Conservation (phyloP, 1,284 basidiomycete genomes). For the Hypsizygus ulmarius region DNA sequence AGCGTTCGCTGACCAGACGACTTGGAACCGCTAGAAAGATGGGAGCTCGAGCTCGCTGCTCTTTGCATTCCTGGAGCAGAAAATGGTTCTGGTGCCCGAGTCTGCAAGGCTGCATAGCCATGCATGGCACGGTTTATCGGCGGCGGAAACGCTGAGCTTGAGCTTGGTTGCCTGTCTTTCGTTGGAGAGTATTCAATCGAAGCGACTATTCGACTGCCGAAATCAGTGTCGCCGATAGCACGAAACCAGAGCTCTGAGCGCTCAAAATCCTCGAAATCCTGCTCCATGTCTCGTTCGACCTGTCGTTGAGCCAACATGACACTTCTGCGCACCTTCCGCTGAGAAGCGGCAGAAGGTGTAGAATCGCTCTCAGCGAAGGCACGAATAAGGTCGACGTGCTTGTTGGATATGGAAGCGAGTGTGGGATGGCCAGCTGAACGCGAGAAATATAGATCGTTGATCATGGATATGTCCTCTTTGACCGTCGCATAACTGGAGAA, state of each 20-base stretch:
- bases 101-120: slow-evolving; percentile 19
- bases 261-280: slow-evolving; percentile 88
- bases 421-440: slow-evolving; percentile 54
- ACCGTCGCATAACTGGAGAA: slow-evolving; percentile 59
- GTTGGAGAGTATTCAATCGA: slow-evolving; percentile 23
- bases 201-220: slow-evolving; percentile 29
- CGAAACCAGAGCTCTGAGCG: slow-evolving; percentile 89
- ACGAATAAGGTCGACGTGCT: slow-evolving; percentile 68
- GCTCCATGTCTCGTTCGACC: slow-evolving; percentile 86
- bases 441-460: slow-evolving; percentile 84
- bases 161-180: slow-evolving; percentile 26
- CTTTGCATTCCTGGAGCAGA: slow-evolving; percentile 34
- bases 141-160: slow-evolving; percentile 20
- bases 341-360: slow-evolving; percentile 43
- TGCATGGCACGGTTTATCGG: slow-evolving; percentile 22
- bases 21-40: slow-evolving; percentile 26
- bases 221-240: slow-evolving; percentile 73
- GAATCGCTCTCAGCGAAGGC: slow-evolving; percentile 57
- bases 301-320: slow-evolving; percentile 85
- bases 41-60: slow-evolving; percentile 36
- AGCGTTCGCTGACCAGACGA: slow-evolving; percentile 30
- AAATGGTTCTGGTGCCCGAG: slow-evolving; percentile 37
- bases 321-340: slow-evolving; percentile 66
- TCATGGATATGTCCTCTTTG: slow-evolving; percentile 84
- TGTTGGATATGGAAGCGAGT: slow-evolving; percentile 64